These are phyloP conservation scores for Cymbopogon flexuosus DNA, from an alignment of 202 grass and related monocot genomes.

Conservation along the genomic window DNA sequence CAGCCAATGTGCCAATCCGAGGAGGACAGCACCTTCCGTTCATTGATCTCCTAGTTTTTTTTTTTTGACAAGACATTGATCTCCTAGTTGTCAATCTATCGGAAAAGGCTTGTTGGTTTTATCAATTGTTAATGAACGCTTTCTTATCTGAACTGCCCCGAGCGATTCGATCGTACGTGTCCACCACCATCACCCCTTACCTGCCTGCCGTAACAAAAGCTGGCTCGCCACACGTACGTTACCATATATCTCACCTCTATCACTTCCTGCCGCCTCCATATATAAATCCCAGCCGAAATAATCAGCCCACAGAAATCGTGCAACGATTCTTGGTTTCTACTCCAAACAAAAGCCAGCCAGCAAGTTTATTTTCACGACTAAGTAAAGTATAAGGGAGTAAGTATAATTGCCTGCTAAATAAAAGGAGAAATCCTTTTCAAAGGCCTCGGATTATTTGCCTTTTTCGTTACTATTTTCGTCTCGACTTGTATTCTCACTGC, in stretches of 20 bases:
- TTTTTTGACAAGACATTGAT: too few species aligned
- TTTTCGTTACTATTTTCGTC: background rate
- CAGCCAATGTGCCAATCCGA: too few species aligned
- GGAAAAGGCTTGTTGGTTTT: background rate
- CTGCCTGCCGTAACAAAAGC: background rate
- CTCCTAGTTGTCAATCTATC: background rate
- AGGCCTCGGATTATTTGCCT: background rate
- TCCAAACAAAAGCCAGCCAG: background rate
- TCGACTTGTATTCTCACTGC: conserved; percentile 21
- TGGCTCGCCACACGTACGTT: background rate
- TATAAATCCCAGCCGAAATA: background rate
- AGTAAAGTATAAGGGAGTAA: background rate
- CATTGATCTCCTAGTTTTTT: too few species aligned
- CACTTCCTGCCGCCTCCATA: background rate
- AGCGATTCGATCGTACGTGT: background rate
- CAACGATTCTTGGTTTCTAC: background rate
- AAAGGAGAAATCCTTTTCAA: background rate
- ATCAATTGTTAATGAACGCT: background rate
- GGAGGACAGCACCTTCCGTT: too few species aligned
- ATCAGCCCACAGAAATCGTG: background rate
- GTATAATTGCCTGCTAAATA: background rate
- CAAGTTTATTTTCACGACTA: background rate
- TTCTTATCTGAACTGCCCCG: background rate
- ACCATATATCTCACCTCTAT: background rate
- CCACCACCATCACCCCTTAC: background rate